Evolutionary conservation across 305 asterid species (phyloP), one percentile per base, ranked within the genome.

Genomic region (Fraxinus sp.): DNA sequence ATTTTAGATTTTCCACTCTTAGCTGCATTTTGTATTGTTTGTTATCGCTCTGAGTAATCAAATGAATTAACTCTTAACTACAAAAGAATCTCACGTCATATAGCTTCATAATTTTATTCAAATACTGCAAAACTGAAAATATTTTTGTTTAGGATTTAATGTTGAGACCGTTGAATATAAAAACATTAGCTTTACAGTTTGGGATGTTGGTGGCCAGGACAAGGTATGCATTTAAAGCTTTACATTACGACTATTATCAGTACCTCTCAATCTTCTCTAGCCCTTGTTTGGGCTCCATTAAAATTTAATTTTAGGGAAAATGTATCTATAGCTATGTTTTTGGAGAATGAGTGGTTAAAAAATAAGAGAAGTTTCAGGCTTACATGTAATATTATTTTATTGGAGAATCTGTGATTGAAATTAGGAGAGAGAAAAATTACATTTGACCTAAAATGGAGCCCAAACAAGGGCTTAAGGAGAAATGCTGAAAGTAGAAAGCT

Each of bases 171-270:
- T 90, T 80, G 93, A 90, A 66, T 90, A 90, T 26, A 90, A 90
- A 83, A 90, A 90, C 83, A 90, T 90, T 80, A 90, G 93, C 89
- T 90, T 90, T 88, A 89, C 93, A 18, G 93, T 89, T 57, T 90
- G 92, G 93, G 93, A 90, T 87, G 94, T 90, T 18, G 94, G 92
- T 2, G 94, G 92, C 44, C 92, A 90, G 81, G 94, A 90, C 86
- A 90, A 90, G 90, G 93, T 89, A 81, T 46, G 84, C 70, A 66
- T 78, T 41, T 59, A 28, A 37, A 44, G 55, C 55, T 44, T 44
- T 44, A 44, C 57, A 14, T 14, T 13, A 14, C 7, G 20, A 49
- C 20, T 14, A 20, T 49, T 49, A 16, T 14, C 59, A 14, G 20
- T 49, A 49, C 14, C 59, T 49, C 59, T 49, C 7, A 49, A 14